Evolutionary conservation across 2,329 filamentous ascomycete species (phyloP), one percentile per base, ranked within the genome.

Genomic region (Claviceps spartinae): DNA sequence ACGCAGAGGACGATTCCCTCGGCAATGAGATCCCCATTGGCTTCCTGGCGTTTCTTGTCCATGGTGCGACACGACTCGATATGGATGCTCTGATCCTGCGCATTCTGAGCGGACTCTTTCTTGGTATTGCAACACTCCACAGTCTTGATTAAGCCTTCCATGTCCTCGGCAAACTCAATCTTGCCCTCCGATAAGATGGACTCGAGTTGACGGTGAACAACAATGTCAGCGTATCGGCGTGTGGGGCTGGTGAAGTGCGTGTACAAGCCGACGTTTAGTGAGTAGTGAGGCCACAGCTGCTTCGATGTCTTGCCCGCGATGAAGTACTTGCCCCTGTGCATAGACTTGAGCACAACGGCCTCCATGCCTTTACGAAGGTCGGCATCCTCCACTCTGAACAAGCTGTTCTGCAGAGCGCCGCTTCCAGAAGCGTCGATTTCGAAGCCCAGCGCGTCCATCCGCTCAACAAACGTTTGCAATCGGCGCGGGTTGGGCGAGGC

Each of bases 301-400:
- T 86, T 83, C 43, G 80, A 71, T 37, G 85, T 81, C 74, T 88
- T 94, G 63, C 86, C 82, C 51, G 85, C 78, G 60, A 97, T 85
- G 63, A 83, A 94, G 73, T 98, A 98, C 69, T 96, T 97, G 63
- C 90, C 93, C 56, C 91, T 86, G 62, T 87, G 85, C 89, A 97
- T 95, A 40, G 89, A 84, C 75, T 98, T 98, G 67, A 95, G 77
- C 37, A 97, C 76, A 34, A 97, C 74, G 2, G 91, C 96, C 75
- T 98, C 93, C 87, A 98, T 95, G 56, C 93, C 93, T 81, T 95
- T 95, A 62, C 93, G 86, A 57, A 96, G 75, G 59, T 95, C 88
- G 38, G 80, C 70, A 66, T 98, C 89, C 47, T 95, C 83, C 43
- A 98, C 82, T 69, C 88, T 87, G 79, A 96, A 97, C 47, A 98